Base-by-base conservation (phyloP, 805 yeast genomes). In the Kodamaea neixiangensis region DNA sequence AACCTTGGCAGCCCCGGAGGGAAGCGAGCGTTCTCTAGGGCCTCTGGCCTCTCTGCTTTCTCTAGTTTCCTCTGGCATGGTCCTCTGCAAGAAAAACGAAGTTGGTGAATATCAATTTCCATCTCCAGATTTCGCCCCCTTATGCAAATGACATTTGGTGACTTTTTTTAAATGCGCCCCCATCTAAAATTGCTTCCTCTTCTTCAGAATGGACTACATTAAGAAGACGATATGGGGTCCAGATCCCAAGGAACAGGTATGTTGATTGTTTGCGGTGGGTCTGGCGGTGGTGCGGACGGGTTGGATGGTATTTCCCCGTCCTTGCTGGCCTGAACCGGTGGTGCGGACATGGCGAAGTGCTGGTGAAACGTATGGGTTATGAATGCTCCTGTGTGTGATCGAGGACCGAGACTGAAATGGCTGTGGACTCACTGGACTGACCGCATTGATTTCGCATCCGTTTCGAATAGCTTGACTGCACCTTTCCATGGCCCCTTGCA, bases 191-290 rank as follows among this genome's bases (percentile, higher is more conserved):
- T 37, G 41, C 41, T 37, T 37, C 41, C 41, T 15, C 15, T 37
- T 37, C 21, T 37, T 37, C 21, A 37, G 43, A 21, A 93, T 93
- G 98, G 90, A 93, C 64, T 86, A 77, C 65, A 67, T 93, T 31
- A 92, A 89, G 71, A 85, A 86, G 64, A 88, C 92, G 3, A 85
- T 93, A 35, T 93, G 96, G 87, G 99, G 99, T 0, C 97, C 98
- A 0, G 97, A 92, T 64, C 97, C 97, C 39, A 86, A 86, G 62
- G 98, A 89, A 61, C 96, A 87, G 61, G 85, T 78, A 67, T 46
- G 81, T 73, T 34, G 38, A 34, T n/a, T 34, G 15, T n/a, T n/a
- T n/a, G n/a, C n/a, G n/a, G n/a, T n/a, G n/a, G n/a, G n/a, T n/a
- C n/a, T 34, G 17, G 17, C 15, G 9, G 9, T 6, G 13, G 21